phyloP scores from a whole-genome alignment of 495 filamentous ascomycete species.

The Aspergillus cavernicola region DNA sequence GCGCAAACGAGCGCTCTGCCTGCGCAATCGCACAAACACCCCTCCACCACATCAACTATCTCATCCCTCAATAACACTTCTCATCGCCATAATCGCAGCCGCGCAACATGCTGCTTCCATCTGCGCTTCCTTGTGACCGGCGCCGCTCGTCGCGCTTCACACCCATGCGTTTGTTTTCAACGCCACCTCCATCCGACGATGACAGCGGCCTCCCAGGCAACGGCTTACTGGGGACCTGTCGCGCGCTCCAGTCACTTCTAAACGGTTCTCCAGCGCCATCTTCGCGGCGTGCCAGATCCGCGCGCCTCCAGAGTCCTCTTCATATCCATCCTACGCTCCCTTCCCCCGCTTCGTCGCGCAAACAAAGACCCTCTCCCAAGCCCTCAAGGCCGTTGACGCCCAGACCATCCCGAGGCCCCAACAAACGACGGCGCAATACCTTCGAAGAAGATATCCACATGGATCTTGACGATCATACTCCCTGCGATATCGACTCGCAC shows the following conservation, averaged over 20 bases:
- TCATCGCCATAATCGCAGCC: slow-evolving; percentile 2
- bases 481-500: slow-evolving; percentile 35
- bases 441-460: slow-evolving; percentile 51
- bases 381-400: slow-evolving; percentile 36
- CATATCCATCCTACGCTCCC: slow-evolving; percentile 50
- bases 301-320: slow-evolving; percentile 49
- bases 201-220: slow-evolving; percentile 44
- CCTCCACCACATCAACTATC: slow-evolving; percentile 5
- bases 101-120: slow-evolving; percentile 64
- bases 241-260: slow-evolving; percentile 67
- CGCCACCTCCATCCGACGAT: slow-evolving; percentile 55
- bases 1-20: slow-evolving; percentile 32
- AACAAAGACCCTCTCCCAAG: slow-evolving; percentile 4
- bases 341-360: slow-evolving; percentile 45
- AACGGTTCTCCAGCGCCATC: slow-evolving; percentile 38
- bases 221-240: slow-evolving; percentile 65
- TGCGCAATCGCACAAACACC: slow-evolving; percentile 27
- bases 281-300: slow-evolving; percentile 34
- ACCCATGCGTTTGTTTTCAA: slow-evolving; percentile 60
- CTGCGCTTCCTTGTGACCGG: slow-evolving; percentile 66
- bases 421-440: slow-evolving; percentile 58
- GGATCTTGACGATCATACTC: slow-evolving; percentile 40
- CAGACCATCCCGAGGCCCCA: slow-evolving; percentile 44
- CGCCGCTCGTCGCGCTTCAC: slow-evolving; percentile 49
- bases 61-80: slow-evolving; percentile 4